Conservation (phyloP, 1,284 basidiomycete species). For the Anthracocystis walkeri region DNA sequence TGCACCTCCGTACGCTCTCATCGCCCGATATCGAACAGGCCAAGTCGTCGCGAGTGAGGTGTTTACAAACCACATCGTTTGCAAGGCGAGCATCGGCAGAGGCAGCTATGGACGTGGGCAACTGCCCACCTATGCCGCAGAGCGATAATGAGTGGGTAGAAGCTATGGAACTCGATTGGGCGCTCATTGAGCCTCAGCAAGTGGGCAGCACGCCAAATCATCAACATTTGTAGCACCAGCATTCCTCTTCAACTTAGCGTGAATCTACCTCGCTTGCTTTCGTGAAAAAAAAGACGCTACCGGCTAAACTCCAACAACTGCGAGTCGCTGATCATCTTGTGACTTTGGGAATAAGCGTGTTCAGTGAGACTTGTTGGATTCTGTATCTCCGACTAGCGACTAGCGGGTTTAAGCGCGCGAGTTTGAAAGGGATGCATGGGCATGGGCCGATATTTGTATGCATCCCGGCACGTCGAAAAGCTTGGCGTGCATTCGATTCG, state of each 20-base stretch:
- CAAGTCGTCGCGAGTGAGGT: conserved; percentile 22
- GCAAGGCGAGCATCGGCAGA: conserved; percentile 27
- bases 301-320: not conserved
- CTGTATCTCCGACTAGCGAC: not conserved
- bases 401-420: no score
- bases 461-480: conserved; percentile 20
- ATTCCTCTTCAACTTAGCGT: not conserved
- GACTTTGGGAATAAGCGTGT: not conserved
- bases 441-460: not conserved
- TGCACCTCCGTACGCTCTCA: conserved; percentile 80
- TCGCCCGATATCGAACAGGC: conserved; percentile 34
- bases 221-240: conserved; percentile 15
- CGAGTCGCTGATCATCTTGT: conserved; percentile 4
- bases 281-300: not conserved
- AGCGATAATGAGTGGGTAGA: conserved; percentile 47
- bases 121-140: conserved; percentile 38
- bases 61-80: conserved; percentile 40
- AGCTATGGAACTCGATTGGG: conserved; percentile 49
- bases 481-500: conserved; percentile 34
- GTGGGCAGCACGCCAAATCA: conserved; percentile 5
- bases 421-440: conserved; percentile 2
- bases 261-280: not conserved
- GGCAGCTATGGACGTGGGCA: conserved; percentile 31
- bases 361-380: not conserved
- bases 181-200: conserved; percentile 16